Evolutionary conservation across 257 asterid species (phyloP).

Genomic region (Leptodermis oblonga): DNA sequence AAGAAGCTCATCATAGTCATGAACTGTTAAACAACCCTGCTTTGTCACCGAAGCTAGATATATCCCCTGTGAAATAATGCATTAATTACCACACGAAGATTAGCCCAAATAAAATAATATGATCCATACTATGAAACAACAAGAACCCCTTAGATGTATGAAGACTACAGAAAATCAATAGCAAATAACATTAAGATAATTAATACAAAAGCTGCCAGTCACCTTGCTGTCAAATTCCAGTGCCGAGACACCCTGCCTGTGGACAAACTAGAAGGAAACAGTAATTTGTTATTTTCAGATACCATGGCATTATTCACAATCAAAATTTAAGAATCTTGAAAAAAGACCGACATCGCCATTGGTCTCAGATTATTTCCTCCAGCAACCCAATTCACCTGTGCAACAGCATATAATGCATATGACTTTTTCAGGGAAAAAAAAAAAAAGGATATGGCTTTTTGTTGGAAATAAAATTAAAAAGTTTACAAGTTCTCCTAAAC

Average conservation of each 20-base stretch:
- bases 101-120: neutral
- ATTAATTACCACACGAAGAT: neutral
- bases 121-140: neutral
- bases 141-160: too few species aligned
- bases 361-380: slow-evolving; percentile 14
- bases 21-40: slow-evolving; percentile 88
- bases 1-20: slow-evolving; percentile 67
- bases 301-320: neutral
- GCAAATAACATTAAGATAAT: neutral
- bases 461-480: neutral
- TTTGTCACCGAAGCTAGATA: slow-evolving; percentile 88
- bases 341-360: neutral
- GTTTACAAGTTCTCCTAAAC: neutral
- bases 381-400: slow-evolving; percentile 43
- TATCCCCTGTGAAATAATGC: slow-evolving; percentile 56
- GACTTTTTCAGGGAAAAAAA: neutral
- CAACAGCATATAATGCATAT: neutral
- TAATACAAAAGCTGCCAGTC: slow-evolving; percentile 13
- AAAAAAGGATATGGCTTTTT: too few species aligned
- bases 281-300: neutral
- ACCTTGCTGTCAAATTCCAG: slow-evolving; percentile 93
- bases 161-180: neutral
- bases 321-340: neutral
- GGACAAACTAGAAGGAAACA: slow-evolving; percentile 5
- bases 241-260: slow-evolving; percentile 75